These are phyloP conservation scores for Paramarasmius palmivorus DNA, from an alignment of 1,284 basidiomycete genomes.

Conservation along the genomic window DNA sequence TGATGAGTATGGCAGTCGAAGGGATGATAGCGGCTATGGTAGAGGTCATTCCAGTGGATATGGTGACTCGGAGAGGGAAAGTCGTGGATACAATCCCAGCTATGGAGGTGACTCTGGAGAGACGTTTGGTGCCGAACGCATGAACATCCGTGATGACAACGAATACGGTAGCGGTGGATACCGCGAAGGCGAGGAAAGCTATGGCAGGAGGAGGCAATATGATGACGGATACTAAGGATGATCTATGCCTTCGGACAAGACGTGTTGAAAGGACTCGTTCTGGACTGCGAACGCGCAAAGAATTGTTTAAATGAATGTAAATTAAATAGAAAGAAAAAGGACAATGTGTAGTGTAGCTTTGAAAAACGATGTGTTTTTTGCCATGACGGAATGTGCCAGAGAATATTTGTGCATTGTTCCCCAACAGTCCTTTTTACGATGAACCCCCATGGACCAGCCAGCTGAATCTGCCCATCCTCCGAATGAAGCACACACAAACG, in stretches of 20 bases:
- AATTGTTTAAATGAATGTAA: too few relatives aligned
- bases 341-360: too few relatives aligned
- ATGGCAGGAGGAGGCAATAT: constrained; percentile 21
- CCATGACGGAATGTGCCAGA: too few relatives aligned
- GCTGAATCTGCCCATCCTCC: constrained; percentile 16
- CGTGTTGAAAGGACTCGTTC: not conserved
- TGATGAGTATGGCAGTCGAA: constrained; percentile 1
- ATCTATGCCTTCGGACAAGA: not conserved
- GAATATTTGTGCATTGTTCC: too few relatives aligned
- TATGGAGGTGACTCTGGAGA: constrained; percentile 30
- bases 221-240: constrained; percentile 8
- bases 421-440: not conserved
- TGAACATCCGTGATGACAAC: constrained; percentile 35
- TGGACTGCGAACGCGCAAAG: too few relatives aligned
- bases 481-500: constrained; percentile 24
- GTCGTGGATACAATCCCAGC: constrained; percentile 11
- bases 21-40: not conserved
- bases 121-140: constrained; percentile 48
- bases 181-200: constrained; percentile 10
- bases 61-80: constrained; percentile 8
- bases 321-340: too few relatives aligned
- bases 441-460: constrained; percentile 11
- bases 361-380: too few relatives aligned
- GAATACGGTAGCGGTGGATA: constrained; percentile 17
- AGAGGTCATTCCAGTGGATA: constrained; percentile 12